Conservation (phyloP, 2,329 filamentous ascomycete genomes). For the Neofusicoccum parvum region DNA sequence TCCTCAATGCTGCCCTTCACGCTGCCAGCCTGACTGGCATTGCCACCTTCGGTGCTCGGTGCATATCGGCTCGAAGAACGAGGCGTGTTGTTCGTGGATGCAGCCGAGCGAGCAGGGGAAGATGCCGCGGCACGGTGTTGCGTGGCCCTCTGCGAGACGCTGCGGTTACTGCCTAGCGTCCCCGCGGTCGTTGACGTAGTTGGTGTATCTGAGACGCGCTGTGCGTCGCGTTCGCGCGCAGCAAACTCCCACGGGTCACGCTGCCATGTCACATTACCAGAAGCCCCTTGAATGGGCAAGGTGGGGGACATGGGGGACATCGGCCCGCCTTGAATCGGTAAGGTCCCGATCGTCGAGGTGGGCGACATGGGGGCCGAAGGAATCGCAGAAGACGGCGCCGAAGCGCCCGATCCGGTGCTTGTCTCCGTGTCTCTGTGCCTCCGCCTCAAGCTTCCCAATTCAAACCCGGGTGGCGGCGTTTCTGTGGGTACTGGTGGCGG, state of each 20-base stretch:
- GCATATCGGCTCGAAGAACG: constrained; percentile 17
- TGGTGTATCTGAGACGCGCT: constrained; percentile 19
- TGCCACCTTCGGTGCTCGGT: constrained; percentile 2
- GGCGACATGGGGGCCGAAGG: constrained; percentile 16
- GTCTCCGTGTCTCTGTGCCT: constrained; percentile 19
- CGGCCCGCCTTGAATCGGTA: constrained; percentile 17
- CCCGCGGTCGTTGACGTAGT: constrained; percentile 18
- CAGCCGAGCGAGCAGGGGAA: constrained; percentile 19
- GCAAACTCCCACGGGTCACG: constrained; percentile 20
- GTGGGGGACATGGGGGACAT: constrained; percentile 16
- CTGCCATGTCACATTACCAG: constrained; percentile 13
- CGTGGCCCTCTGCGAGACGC: constrained; percentile 16
- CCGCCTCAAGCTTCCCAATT: constrained; percentile 32
- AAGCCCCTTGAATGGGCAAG: constrained; percentile 10
- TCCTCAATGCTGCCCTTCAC: constrained; percentile 22
- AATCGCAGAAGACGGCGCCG: constrained; percentile 13
- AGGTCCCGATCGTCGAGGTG: constrained; percentile 18
- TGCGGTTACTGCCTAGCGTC: constrained; percentile 19
- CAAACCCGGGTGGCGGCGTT: constrained; percentile 22
- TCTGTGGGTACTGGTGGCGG: constrained; percentile 30
- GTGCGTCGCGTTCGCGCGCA: constrained; percentile 8
- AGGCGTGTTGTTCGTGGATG: constrained; percentile 14
- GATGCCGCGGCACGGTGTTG: neutral
- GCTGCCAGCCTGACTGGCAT: constrained; percentile 12
- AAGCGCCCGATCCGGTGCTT: constrained; percentile 15